phyloP scores from a whole-genome alignment of 768 basidiomycete species.

The Pulveroboletus sp. region DNA sequence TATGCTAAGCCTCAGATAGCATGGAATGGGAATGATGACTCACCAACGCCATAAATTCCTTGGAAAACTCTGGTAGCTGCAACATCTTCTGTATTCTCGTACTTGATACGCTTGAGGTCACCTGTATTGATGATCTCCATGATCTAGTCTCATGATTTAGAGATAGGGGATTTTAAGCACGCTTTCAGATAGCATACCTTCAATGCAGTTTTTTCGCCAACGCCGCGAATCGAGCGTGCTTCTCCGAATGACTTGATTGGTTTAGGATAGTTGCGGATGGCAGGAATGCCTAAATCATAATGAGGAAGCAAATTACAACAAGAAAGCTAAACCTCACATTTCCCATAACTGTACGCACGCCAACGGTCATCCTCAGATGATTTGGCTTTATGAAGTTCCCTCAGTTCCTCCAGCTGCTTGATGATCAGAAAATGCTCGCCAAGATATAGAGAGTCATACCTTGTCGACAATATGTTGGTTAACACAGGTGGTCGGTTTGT shows the following conservation, averaged over 20 bases:
- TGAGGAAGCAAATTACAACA: constrained; percentile 2
- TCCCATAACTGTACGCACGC: constrained; percentile 63
- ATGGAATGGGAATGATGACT: constrained; percentile 22
- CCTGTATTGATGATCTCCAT: constrained; percentile 81
- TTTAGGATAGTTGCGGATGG: constrained; percentile 51
- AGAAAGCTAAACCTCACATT: constrained; percentile 43
- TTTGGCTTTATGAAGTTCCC: constrained; percentile 62
- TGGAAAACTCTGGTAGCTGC: constrained; percentile 56
- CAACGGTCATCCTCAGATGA: constrained; percentile 60
- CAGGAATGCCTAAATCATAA: constrained; percentile 50
- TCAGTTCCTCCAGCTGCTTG: constrained; percentile 62
- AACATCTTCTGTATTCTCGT: constrained; percentile 66
- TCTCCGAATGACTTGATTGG: constrained; percentile 59
- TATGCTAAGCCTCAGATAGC: neutral
- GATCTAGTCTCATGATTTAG: constrained; percentile 47
- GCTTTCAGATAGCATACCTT: constrained; percentile 48
- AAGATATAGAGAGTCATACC: constrained; percentile 34
- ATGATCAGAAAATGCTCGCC: neutral
- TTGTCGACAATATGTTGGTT: constrained; percentile 79
- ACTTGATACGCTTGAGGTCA: constrained; percentile 60
- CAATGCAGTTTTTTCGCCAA: constrained; percentile 72
- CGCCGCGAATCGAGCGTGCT: constrained; percentile 55
- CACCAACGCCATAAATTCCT: constrained; percentile 87
- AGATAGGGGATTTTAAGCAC: neutral
- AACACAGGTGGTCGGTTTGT: constrained; percentile 35